Conservation (phyloP, 352 stramenopile genomes). For the Phytopythium mirpurense region DNA sequence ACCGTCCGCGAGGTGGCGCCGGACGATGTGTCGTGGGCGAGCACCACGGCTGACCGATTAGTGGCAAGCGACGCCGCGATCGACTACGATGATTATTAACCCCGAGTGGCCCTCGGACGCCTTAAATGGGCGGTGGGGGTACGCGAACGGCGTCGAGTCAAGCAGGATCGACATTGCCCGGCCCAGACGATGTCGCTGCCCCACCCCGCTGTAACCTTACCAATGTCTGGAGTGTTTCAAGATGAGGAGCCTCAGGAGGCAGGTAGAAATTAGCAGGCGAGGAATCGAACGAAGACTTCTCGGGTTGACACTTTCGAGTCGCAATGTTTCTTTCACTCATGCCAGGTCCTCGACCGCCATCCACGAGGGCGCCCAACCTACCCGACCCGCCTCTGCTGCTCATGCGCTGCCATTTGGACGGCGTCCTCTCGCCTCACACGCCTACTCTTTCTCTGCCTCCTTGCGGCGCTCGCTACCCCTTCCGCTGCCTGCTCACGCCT, state of each 20-base stretch:
- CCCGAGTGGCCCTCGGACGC: neutral
- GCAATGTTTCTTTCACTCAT: neutral
- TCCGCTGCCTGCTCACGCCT: slow-evolving; percentile 39
- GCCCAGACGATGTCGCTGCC: neutral
- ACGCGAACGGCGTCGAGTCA: too few species aligned
- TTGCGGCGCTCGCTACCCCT: neutral
- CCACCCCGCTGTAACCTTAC: neutral
- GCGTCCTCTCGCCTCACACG: slow-evolving; percentile 2
- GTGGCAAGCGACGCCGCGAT: slow-evolving; percentile 44
- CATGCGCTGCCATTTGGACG: neutral
- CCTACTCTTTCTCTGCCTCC: slow-evolving; percentile 9
- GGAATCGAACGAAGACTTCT: slow-evolving; percentile 10
- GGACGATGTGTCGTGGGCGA: slow-evolving; percentile 52
- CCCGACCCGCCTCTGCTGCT: slow-evolving; percentile 1
- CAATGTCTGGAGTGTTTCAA: neutral
- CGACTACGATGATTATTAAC: slow-evolving; percentile 52
- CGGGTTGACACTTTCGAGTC: neutral
- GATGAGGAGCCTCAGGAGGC: neutral
- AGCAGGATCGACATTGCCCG: neutral
- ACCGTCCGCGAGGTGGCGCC: slow-evolving; percentile 43
- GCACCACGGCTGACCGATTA: slow-evolving; percentile 39
- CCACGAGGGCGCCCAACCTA: too few species aligned
- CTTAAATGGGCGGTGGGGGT: too few species aligned
- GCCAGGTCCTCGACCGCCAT: too few species aligned
- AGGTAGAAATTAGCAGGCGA: too few species aligned